phyloP scores from a whole-genome alignment of 148 eudicot species.

The Nyssa sinensis region DNA sequence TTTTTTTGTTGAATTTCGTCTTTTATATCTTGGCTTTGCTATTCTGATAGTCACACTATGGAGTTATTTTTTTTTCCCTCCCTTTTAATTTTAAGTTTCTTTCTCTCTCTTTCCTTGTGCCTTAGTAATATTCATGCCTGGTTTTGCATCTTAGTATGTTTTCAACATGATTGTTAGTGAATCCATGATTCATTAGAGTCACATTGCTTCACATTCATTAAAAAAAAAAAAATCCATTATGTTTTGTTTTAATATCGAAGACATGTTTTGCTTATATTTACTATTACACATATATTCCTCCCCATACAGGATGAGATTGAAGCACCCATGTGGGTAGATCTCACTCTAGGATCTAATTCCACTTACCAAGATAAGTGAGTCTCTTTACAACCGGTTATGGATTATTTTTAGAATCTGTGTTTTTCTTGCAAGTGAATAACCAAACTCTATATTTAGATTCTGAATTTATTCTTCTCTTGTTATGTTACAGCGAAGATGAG shows the following conservation, averaged over 20 bases:
- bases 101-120: neutral
- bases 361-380: conserved; percentile 44
- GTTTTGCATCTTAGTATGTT: neutral
- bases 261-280: neutral
- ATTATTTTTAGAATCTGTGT: conserved; percentile 2
- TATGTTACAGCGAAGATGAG: conserved; percentile 52
- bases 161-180: neutral
- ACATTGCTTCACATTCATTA: neutral
- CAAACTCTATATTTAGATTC: conserved; percentile 2
- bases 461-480: conserved; percentile 6
- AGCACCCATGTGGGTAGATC: conserved; percentile 80
- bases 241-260: neutral
- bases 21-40: neutral
- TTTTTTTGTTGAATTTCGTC: neutral
- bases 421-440: neutral
- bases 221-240: neutral
- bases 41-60: neutral
- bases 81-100: neutral
- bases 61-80: neutral
- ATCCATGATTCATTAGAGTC: neutral
- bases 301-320: conserved; percentile 60
- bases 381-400: conserved; percentile 7
- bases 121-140: neutral
- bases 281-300: neutral
- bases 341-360: conserved; percentile 34